Percentiles rank a stretch among this genome's conserved stretches.
Conservation (phyloP, 345 rosid species). For the Euphorbia tirucalli region DNA sequence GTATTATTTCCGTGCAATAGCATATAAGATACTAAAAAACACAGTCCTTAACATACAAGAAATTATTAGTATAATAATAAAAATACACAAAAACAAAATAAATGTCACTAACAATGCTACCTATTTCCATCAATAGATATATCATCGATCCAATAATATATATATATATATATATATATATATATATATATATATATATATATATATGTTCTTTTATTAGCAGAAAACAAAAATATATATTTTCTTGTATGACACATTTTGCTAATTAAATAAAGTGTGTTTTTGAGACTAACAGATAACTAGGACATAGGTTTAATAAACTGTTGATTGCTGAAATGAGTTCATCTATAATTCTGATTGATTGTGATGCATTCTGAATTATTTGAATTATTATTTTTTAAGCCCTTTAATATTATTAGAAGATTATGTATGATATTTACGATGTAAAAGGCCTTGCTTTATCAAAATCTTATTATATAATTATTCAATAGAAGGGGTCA, state of each 20-base stretch:
- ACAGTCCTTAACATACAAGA: slow-evolving; percentile 8
- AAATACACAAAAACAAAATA: not conserved
- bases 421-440: slow-evolving; percentile 16
- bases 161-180: no score
- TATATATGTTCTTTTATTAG: not conserved
- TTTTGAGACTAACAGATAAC: slow-evolving; percentile 15
- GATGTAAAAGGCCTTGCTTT: slow-evolving; percentile 15
- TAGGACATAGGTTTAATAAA: not conserved
- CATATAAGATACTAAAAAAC: not conserved
- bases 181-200: no score
- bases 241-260: slow-evolving; percentile 24
- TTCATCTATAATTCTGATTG: slow-evolving; percentile 10
- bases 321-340: not conserved
- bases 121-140: not conserved
- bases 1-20: not conserved
- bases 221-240: not conserved
- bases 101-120: slow-evolving; percentile 3
- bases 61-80: not conserved
- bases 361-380: slow-evolving; percentile 14
- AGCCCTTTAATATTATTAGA: not conserved
- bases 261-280: slow-evolving; percentile 16
- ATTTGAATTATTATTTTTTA: not conserved
- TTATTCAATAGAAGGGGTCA: slow-evolving; percentile 7
- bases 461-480: not conserved
- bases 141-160: not conserved